Percentiles rank a stretch among this genome's conserved stretches.
Evolutionary conservation across 2,329 filamentous ascomycete genomes (phyloP).

Genomic region (Arachnopeziza araneosa): DNA sequence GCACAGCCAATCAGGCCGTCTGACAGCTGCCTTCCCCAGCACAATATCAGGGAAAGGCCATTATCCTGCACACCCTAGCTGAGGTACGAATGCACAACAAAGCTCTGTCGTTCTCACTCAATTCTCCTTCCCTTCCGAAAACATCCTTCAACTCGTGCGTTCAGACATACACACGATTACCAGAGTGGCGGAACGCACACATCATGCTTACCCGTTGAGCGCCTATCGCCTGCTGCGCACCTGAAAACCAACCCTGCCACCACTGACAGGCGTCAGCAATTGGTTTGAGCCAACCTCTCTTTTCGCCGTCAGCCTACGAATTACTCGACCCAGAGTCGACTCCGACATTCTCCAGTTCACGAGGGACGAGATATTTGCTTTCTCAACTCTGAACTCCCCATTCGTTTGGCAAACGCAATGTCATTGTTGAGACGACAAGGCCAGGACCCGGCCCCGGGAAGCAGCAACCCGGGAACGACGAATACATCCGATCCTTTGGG

Average conservation of each 20-base stretch:
- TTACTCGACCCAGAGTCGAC: neutral
- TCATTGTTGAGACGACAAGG: neutral
- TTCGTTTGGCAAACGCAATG: neutral
- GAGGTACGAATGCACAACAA: neutral
- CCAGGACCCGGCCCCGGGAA: neutral
- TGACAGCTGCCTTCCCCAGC: neutral
- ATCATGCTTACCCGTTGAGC: neutral
- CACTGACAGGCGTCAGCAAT: neutral
- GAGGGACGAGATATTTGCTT: neutral
- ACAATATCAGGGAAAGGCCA: neutral
- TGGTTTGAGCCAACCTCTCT: neutral
- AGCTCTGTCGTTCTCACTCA: neutral
- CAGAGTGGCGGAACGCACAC: neutral
- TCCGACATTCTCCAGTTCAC: neutral
- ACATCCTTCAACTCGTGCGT: neutral
- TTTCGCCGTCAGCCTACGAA: neutral
- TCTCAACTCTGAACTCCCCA: neutral
- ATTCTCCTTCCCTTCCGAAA: neutral
- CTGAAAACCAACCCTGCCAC: neutral
- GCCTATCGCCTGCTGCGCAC: neutral
- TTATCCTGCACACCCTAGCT: neutral
- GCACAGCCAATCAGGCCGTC: neutral
- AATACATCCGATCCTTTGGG: neutral
- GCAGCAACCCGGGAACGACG: neutral
- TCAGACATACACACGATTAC: neutral